These are phyloP conservation scores for Myriangium duriaei DNA, from an alignment of 2,329 filamentous ascomycete species.

Conservation along the genomic window DNA sequence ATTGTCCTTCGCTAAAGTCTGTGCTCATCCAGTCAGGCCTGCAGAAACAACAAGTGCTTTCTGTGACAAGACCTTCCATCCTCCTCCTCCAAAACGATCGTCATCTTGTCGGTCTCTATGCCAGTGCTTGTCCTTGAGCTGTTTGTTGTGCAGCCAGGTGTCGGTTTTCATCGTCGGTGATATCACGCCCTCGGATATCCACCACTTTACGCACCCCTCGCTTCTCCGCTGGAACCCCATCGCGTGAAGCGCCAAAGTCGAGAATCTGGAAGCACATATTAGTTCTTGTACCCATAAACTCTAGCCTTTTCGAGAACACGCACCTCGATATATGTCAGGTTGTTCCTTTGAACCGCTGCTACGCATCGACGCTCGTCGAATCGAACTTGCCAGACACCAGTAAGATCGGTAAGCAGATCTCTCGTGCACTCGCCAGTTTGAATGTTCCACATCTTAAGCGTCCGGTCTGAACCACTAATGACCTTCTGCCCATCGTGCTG, in stretches of 20 bases:
- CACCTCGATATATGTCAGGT: conserved; percentile 91
- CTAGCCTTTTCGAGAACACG: conserved; percentile 22
- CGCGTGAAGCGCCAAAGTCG: conserved; percentile 87
- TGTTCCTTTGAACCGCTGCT: conserved; percentile 86
- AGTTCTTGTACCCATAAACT: conserved; percentile 22
- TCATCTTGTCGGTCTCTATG: too few species aligned
- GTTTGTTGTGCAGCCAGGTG: too few species aligned
- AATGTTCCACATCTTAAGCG: conserved; percentile 97
- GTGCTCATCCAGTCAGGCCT: too few species aligned
- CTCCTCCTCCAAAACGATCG: too few species aligned
- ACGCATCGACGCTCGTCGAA: conserved; percentile 94
- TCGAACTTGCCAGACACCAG: conserved; percentile 97
- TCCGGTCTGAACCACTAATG: conserved; percentile 89
- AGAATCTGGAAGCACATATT: conserved; percentile 79
- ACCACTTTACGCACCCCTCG: conserved; percentile 64
- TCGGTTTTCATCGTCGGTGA: conserved; percentile 21
- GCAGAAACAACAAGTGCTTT: too few species aligned
- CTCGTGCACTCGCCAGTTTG: conserved; percentile 82
- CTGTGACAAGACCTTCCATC: too few species aligned
- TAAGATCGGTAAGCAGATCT: conserved; percentile 83
- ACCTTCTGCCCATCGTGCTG: conserved; percentile 96
- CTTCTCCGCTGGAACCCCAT: conserved; percentile 65
- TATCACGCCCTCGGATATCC: conserved; percentile 25
- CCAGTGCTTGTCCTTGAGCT: too few species aligned
- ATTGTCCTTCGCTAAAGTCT: too few species aligned